These are phyloP conservation scores for Fagus sylvatica DNA, from an alignment of 306 rosid species.

Conservation along the genomic window DNA sequence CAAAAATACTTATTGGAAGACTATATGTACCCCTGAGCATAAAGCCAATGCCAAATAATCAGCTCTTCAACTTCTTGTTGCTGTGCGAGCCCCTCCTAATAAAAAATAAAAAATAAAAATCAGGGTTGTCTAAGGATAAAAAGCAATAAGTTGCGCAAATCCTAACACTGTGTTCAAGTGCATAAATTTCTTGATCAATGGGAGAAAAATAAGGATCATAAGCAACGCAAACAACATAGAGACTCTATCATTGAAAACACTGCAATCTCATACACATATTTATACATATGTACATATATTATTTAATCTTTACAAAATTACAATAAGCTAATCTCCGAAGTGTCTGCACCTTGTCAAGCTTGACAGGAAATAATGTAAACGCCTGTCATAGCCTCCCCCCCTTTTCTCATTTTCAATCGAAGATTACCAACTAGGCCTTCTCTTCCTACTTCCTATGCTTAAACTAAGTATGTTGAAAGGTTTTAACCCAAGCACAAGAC, in stretches of 20 bases:
- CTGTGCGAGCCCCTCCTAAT: slow-evolving; percentile 55
- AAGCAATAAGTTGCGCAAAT: slow-evolving; percentile 11
- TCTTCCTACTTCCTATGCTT: background rate
- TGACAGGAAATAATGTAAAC: too few species aligned
- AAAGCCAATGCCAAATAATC: slow-evolving; percentile 12
- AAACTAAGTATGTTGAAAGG: background rate
- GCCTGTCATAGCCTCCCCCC: background rate
- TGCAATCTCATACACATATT: background rate
- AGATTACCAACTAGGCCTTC: background rate
- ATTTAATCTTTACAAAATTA: too few species aligned
- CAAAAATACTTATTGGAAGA: slow-evolving; percentile 47
- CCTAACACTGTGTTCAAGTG: background rate
- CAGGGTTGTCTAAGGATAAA: slow-evolving; percentile 19
- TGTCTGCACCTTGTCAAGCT: too few species aligned
- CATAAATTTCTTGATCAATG: background rate
- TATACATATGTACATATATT: too few species aligned
- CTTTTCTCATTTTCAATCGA: background rate
- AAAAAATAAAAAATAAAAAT: slow-evolving; percentile 25
- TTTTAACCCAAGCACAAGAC: background rate
- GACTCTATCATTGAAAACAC: background rate
- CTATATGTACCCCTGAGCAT: slow-evolving; percentile 36
- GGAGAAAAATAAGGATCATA: background rate
- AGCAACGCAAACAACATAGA: background rate
- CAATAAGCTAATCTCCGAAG: too few species aligned
- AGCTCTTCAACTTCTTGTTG: slow-evolving; percentile 51